These are phyloP conservation scores for Podospora pseudoanserina DNA, from an alignment of 495 filamentous ascomycete species.

Conservation along the genomic window DNA sequence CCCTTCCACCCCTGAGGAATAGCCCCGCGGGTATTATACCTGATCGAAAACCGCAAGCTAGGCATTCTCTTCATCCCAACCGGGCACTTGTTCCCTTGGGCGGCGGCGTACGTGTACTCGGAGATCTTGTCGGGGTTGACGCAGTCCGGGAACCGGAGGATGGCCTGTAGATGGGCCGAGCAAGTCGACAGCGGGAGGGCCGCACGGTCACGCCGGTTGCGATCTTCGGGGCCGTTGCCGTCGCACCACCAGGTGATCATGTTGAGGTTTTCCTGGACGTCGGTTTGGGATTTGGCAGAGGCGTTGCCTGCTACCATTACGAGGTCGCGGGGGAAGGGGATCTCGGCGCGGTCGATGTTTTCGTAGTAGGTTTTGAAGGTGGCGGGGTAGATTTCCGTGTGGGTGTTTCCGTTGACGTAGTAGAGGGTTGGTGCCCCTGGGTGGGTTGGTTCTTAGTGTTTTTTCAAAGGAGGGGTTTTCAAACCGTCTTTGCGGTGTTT, in stretches of 20 bases:
- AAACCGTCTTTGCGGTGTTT: neutral
- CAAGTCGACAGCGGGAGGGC: conserved; percentile 35
- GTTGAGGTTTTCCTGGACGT: conserved; percentile 34
- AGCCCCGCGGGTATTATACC: conserved; percentile 30
- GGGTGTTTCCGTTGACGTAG: conserved; percentile 36
- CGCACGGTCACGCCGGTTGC: conserved; percentile 30
- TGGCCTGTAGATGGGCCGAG: conserved; percentile 35
- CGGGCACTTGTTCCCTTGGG: conserved; percentile 31
- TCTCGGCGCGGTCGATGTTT: conserved; percentile 80
- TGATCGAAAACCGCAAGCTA: conserved; percentile 31
- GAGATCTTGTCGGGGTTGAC: conserved; percentile 34
- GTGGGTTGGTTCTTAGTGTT: neutral
- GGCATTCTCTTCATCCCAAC: conserved; percentile 31
- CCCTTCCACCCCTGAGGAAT: conserved; percentile 37
- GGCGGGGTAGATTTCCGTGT: conserved; percentile 40
- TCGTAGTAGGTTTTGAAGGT: conserved; percentile 50
- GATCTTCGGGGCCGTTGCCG: conserved; percentile 35
- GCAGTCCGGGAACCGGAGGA: conserved; percentile 37
- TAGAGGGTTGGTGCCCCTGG: conserved; percentile 38
- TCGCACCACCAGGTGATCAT: conserved; percentile 41
- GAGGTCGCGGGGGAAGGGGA: conserved; percentile 62
- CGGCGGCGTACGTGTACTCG: conserved; percentile 34
- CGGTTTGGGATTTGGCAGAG: conserved; percentile 30
- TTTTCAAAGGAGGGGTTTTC: neutral
- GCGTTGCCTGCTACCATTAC: conserved; percentile 37